A percentile compares a stretch with the other conserved stretches of the same genome.
Evolutionary conservation across 441 rosid species (phyloP).

Genomic region (Gossypium schwendimanii): DNA sequence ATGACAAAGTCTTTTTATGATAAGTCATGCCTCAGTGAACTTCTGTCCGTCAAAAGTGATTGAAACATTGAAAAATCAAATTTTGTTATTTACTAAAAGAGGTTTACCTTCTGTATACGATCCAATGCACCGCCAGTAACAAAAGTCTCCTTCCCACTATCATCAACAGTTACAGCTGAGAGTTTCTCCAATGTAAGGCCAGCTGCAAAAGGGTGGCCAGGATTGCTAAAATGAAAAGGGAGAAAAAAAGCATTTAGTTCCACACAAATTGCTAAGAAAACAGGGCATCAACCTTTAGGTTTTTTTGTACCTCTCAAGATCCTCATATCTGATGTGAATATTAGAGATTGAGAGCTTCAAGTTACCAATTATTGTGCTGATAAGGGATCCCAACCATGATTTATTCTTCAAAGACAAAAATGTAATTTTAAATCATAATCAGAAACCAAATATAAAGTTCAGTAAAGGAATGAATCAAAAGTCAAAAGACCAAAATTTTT

Average conservation of each 20-base stretch:
- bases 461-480: constrained; percentile 7
- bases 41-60: background rate
- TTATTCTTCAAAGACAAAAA: constrained; percentile 55
- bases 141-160: constrained; percentile 85
- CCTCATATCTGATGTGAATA: constrained; percentile 97
- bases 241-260: background rate
- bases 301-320: constrained; percentile 67
- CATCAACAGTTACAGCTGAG: constrained; percentile 87
- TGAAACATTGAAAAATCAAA: background rate
- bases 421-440: constrained; percentile 14
- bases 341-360: constrained; percentile 94
- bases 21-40: background rate
- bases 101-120: constrained; percentile 66
- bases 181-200: constrained; percentile 89
- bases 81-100: background rate
- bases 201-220: constrained; percentile 86
- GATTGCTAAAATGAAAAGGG: constrained; percentile 52
- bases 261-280: background rate
- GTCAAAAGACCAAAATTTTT: background rate
- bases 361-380: constrained; percentile 91
- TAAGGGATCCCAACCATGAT: constrained; percentile 92
- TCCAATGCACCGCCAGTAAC: constrained; percentile 73
- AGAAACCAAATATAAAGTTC: background rate
- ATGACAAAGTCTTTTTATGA: background rate
- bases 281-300: constrained; percentile 12